Conservation (phyloP, 352 stramenopile genomes). For the Phytophthora sp. region DNA sequence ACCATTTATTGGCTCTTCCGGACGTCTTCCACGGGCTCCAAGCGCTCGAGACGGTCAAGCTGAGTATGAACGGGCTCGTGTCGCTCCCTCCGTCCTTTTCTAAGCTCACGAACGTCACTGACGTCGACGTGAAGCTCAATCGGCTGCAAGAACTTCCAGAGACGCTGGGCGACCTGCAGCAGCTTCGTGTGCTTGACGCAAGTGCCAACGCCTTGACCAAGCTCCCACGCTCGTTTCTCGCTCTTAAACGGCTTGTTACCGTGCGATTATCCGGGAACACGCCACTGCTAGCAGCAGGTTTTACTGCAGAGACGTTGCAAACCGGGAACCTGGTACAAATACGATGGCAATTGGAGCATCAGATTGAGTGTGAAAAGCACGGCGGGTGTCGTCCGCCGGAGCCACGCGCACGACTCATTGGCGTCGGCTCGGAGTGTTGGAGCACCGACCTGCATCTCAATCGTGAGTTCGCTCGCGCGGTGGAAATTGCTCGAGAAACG, state of each 20-base stretch:
- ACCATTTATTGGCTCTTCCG: slow-evolving; percentile 62
- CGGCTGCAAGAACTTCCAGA: slow-evolving; percentile 53
- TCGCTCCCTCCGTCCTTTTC: slow-evolving; percentile 60
- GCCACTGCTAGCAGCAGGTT: slow-evolving; percentile 40
- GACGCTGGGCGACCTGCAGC: slow-evolving; percentile 50
- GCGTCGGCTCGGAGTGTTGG: slow-evolving; percentile 63
- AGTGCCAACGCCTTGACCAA: slow-evolving; percentile 64
- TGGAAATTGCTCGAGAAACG: slow-evolving; percentile 45
- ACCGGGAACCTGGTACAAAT: slow-evolving; percentile 49
- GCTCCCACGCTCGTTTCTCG: slow-evolving; percentile 58
- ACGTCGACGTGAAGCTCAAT: slow-evolving; percentile 82
- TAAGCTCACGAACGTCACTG: slow-evolving; percentile 52
- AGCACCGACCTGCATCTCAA: slow-evolving; percentile 76
- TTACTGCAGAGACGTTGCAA: slow-evolving; percentile 49
- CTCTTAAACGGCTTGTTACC: slow-evolving; percentile 50
- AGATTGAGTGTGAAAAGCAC: slow-evolving; percentile 49
- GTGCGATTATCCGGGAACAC: slow-evolving; percentile 62
- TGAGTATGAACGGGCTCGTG: slow-evolving; percentile 68
- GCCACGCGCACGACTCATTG: slow-evolving; percentile 44
- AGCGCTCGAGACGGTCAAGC: slow-evolving; percentile 47
- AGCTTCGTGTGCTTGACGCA: slow-evolving; percentile 53
- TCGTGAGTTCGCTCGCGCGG: slow-evolving; percentile 51
- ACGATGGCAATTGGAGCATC: slow-evolving; percentile 64
- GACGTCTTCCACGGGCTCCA: slow-evolving; percentile 59
- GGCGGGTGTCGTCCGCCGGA: slow-evolving; percentile 40